Evolutionary conservation across 805 yeast genomes (phyloP), one percentile per base, ranked within the genome.

Genomic region (Clavispora carvajalis): DNA sequence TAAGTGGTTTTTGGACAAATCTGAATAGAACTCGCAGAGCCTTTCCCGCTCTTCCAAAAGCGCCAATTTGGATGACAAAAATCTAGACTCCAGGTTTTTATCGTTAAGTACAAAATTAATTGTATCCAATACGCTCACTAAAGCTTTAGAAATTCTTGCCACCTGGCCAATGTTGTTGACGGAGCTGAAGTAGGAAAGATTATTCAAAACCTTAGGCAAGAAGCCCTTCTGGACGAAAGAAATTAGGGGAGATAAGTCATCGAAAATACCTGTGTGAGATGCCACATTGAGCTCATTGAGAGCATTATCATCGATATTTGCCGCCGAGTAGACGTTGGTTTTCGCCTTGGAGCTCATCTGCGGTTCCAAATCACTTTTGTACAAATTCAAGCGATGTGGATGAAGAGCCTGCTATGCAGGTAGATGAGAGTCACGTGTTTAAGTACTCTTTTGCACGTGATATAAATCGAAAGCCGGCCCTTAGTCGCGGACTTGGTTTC

Each of bases 81-180:
- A 46, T 19, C 43, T 25, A 4, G 41, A 37, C 9, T 40, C 39
- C 30, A 37, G 39, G 36, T 40, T 42, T 16, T 41, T 44, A 34
- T 57, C 59, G 10, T 47, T 34, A 18, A 54, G 47, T 22, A 47
- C 45, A 21, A 49, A 48, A 22, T 40, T 39, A 18, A 57, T 47
- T 13, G 60, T 33, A 19, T 62, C 71, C 1, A 69, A 53, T 7
- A 83, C 46, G 12, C 63, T 60, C 1, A 62, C 41, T 11, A 46
- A 22, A 11, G 30, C 35, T 22, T 36, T 59, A 0, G 82, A 67
- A 3, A 73, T 41, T 16, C 61, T 64, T 0, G 77, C 65, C 46
- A 80, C 70, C 36, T 69, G 72, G 2, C 65, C 54, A 52, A 78
- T 80, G 43, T 82, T 80, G 52, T 80, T 70, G 4, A 65, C 57